A percentile compares a stretch with the other conserved stretches of the same genome.
Conservation (phyloP, 257 asterid genomes). For the Leptodermis oblonga region DNA sequence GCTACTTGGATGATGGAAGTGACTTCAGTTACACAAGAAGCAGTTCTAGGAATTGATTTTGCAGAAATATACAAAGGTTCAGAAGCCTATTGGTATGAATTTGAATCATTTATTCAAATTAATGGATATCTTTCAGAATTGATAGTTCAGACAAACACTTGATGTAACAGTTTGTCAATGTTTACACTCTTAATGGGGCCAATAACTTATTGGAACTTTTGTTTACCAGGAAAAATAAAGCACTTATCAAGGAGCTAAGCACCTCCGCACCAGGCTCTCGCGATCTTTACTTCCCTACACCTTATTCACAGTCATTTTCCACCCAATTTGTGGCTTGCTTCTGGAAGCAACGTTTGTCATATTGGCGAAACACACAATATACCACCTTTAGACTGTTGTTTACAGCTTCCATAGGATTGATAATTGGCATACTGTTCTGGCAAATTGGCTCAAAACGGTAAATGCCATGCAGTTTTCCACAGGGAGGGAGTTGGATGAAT, state of each 20-base stretch:
- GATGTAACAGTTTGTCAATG: neutral
- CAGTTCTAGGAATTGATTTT: constrained; percentile 45
- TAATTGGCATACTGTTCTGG: constrained; percentile 81
- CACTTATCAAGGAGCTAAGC: constrained; percentile 51
- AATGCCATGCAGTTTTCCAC: constrained; percentile 1
- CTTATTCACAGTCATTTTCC: constrained; percentile 55
- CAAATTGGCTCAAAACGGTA: constrained; percentile 61
- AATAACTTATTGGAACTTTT: neutral
- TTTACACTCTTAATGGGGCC: neutral
- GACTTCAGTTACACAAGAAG: constrained; percentile 62
- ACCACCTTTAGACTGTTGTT: constrained; percentile 68
- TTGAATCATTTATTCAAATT: neutral
- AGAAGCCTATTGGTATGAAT: constrained; percentile 43
- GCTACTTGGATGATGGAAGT: constrained; percentile 95
- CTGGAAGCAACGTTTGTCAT: constrained; percentile 78
- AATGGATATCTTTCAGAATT: neutral
- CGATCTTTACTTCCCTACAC: constrained; percentile 50
- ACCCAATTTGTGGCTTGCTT: constrained; percentile 70
- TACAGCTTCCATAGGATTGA: constrained; percentile 55
- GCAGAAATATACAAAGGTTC: constrained; percentile 56
- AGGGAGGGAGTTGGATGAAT: too few species aligned
- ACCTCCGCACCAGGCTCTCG: constrained; percentile 46
- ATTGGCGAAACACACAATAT: constrained; percentile 76
- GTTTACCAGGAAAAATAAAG: constrained; percentile 58
- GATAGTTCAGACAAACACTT: neutral